phyloP scores from a whole-genome alignment of 2,329 filamentous ascomycete species.

The Stenocarpella maydis region DNA sequence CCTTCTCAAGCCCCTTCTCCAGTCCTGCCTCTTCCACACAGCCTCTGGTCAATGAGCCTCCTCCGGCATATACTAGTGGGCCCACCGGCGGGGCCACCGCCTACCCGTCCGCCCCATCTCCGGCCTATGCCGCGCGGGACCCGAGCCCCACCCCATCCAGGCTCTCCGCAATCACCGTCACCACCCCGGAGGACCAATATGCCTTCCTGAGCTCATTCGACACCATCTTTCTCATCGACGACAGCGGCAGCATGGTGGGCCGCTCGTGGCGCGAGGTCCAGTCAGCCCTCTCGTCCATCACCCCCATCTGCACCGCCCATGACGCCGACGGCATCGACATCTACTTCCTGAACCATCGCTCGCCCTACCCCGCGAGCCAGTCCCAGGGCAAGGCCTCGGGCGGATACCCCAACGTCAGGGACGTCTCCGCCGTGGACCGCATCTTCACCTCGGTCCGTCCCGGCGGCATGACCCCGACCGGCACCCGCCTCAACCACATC shows the following conservation, averaged over 20 bases:
- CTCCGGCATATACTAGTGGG: slow-evolving; percentile 47
- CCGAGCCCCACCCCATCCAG: slow-evolving; percentile 38
- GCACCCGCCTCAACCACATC: slow-evolving; percentile 74
- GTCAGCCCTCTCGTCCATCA: slow-evolving; percentile 74
- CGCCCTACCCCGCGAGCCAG: slow-evolving; percentile 46
- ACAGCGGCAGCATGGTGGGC: slow-evolving; percentile 87
- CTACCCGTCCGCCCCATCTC: slow-evolving; percentile 28
- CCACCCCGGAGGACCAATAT: slow-evolving; percentile 70
- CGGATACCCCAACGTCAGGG: slow-evolving; percentile 72
- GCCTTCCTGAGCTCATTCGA: slow-evolving; percentile 83
- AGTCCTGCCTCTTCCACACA: slow-evolving; percentile 36
- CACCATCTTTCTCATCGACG: slow-evolving; percentile 90
- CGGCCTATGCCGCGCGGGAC: slow-evolving; percentile 29
- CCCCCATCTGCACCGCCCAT: slow-evolving; percentile 81
- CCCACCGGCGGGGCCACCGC: slow-evolving; percentile 32
- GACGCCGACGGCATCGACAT: slow-evolving; percentile 89
- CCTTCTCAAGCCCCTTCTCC: slow-evolving; percentile 36
- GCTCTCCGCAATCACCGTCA: slow-evolving; percentile 43
- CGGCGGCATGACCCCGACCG: slow-evolving; percentile 75
- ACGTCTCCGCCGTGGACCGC: slow-evolving; percentile 63
- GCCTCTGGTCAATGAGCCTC: slow-evolving; percentile 42
- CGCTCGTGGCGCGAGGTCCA: slow-evolving; percentile 79
- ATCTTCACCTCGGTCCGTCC: slow-evolving; percentile 78
- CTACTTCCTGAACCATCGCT: slow-evolving; percentile 83
- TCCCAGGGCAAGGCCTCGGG: slow-evolving; percentile 49